A percentile compares a stretch with the other conserved stretches of the same genome.
Conservation (phyloP, 352 stramenopile genomes). For the Phytopythium litorale region DNA sequence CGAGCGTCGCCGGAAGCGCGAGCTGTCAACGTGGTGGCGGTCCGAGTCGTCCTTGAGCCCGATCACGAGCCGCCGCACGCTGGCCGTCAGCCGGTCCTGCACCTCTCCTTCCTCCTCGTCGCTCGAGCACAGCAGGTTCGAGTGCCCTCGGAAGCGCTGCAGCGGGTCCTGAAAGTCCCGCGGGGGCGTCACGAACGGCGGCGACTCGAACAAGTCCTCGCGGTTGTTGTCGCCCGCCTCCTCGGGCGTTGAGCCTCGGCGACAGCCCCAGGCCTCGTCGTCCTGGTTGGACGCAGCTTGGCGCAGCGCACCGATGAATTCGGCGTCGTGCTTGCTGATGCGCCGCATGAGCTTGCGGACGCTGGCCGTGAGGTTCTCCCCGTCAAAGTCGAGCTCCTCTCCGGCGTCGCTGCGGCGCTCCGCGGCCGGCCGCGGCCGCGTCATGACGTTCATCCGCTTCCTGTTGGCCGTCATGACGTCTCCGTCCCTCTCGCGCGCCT, state of each 20-base stretch:
- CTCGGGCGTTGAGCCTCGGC: slow-evolving; percentile 6
- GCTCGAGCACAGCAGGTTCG: slow-evolving; percentile 5
- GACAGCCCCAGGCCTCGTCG: slow-evolving; percentile 16
- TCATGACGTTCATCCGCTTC: background rate
- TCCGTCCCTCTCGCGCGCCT: background rate
- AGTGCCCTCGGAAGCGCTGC: background rate
- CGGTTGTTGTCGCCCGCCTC: background rate
- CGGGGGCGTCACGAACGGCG: background rate
- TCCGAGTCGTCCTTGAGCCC: slow-evolving; percentile 70
- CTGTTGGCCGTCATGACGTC: slow-evolving; percentile 4
- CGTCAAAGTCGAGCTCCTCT: slow-evolving; percentile 43
- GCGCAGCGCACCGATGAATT: background rate
- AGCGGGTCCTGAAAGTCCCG: background rate
- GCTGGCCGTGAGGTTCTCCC: slow-evolving; percentile 31
- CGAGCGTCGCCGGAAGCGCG: slow-evolving; percentile 19
- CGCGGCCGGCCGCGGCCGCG: background rate
- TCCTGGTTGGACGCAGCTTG: slow-evolving; percentile 33
- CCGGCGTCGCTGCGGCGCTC: slow-evolving; percentile 9
- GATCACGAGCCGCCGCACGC: slow-evolving; percentile 72
- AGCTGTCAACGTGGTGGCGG: slow-evolving; percentile 15
- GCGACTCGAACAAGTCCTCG: background rate
- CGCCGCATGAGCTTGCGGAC: slow-evolving; percentile 45
- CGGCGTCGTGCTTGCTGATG: slow-evolving; percentile 36
- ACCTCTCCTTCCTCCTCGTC: slow-evolving; percentile 17
- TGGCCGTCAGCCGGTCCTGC: slow-evolving; percentile 66